Evolutionary conservation across 768 basidiomycete species (phyloP).

Genomic region (Tulasnella sp.): DNA sequence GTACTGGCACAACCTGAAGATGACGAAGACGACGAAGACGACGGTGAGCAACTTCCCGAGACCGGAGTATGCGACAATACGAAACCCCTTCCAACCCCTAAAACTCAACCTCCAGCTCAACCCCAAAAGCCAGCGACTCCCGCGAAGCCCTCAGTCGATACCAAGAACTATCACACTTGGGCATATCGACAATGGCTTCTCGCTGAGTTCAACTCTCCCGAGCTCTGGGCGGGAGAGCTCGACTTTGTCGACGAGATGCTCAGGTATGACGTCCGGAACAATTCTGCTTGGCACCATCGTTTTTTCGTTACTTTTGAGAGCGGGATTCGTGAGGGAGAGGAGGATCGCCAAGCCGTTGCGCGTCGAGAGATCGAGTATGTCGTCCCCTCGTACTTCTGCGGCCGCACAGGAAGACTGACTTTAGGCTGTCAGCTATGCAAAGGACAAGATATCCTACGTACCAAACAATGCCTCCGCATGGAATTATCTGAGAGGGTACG

Average conservation of each 20-base stretch:
- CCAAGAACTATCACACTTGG: constrained; percentile 99
- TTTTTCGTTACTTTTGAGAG: constrained; percentile 83
- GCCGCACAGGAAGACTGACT: not conserved
- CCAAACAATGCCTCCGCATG: constrained; percentile 95
- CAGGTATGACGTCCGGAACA: constrained; percentile 82
- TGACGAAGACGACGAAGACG: not conserved
- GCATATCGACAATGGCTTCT: constrained; percentile 95
- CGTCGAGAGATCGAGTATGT: constrained; percentile 76
- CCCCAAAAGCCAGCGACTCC: not conserved
- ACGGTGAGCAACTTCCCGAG: not conserved
- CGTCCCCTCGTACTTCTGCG: not conserved
- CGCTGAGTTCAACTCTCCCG: constrained; percentile 74
- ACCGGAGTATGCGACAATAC: not conserved
- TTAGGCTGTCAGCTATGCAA: constrained; percentile 64
- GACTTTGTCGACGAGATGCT: constrained; percentile 73
- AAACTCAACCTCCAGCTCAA: not conserved
- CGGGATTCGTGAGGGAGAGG: constrained; percentile 63
- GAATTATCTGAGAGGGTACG: constrained; percentile 83
- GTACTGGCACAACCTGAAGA: constrained; percentile 17
- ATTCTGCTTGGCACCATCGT: constrained; percentile 96
- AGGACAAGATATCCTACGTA: constrained; percentile 78
- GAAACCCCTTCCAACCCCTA: not conserved
- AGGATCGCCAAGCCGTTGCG: constrained; percentile 61
- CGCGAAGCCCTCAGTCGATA: constrained; percentile 50
- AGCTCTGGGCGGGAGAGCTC: constrained; percentile 76